phyloP scores from a whole-genome alignment of 2,329 filamentous ascomycete species.

The Monascus ruber region DNA sequence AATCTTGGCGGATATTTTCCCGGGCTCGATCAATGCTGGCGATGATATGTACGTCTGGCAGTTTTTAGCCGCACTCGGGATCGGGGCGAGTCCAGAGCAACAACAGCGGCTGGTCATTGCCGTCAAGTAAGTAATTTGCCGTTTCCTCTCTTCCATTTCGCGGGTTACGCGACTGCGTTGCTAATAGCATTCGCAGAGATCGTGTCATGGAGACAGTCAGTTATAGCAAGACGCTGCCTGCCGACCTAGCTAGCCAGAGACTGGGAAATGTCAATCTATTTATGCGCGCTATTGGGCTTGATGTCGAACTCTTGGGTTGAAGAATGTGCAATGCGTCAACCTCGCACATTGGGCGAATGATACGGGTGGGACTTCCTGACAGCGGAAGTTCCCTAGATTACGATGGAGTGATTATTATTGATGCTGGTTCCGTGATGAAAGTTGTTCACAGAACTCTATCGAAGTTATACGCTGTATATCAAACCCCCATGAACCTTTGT shows the following conservation, averaged over 20 bases:
- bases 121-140: conserved; percentile 60
- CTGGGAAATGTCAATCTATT: conserved; percentile 93
- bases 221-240: conserved; percentile 77
- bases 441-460: too few relatives aligned
- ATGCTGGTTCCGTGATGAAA: too few relatives aligned
- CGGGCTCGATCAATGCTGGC: conserved; percentile 74
- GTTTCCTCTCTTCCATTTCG: background rate
- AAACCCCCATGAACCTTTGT: too few relatives aligned
- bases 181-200: conserved; percentile 41
- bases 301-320: conserved; percentile 67
- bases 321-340: background rate
- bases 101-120: conserved; percentile 89
- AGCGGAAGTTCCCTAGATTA: too few relatives aligned
- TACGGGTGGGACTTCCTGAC: too few relatives aligned
- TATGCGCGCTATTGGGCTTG: conserved; percentile 96
- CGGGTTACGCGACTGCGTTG: background rate
- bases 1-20: conserved; percentile 75
- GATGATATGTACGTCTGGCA: conserved; percentile 98
- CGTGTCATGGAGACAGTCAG: conserved; percentile 91
- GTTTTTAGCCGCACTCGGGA: conserved; percentile 88
- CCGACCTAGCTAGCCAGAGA: conserved; percentile 71
- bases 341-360: too few relatives aligned
- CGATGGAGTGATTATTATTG: too few relatives aligned
- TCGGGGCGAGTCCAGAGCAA: conserved; percentile 85
- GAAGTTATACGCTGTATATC: too few relatives aligned